Conservation (phyloP, 83 land plant genomes). For the Picea abies region DNA sequence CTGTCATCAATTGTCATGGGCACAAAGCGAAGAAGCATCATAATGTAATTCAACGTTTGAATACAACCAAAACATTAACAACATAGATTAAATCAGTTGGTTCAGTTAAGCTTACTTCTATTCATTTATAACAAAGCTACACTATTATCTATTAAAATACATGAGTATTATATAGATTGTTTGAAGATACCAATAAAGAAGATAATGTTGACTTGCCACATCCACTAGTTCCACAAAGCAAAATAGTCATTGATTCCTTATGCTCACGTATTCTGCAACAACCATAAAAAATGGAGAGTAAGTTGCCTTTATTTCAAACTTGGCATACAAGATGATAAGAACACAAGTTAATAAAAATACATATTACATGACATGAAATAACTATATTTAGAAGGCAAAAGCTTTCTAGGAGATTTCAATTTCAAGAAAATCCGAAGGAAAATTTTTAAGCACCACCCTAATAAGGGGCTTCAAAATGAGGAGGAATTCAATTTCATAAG, state of each 20-base stretch:
- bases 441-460: background rate
- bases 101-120: background rate
- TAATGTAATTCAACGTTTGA: background rate
- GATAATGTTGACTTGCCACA: slow-evolving; percentile 99
- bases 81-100: background rate
- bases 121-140: background rate
- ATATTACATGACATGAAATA: background rate
- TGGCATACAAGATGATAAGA: background rate
- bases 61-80: slow-evolving; percentile 7
- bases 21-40: background rate
- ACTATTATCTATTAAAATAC: background rate
- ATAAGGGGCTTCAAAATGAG: too few relatives aligned
- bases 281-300: background rate
- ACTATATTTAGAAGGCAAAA: background rate
- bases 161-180: background rate
- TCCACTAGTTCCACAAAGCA: slow-evolving; percentile 98
- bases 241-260: slow-evolving; percentile 89
- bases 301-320: background rate
- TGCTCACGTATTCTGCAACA: slow-evolving; percentile 80
- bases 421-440: background rate
- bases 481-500: too few relatives aligned
- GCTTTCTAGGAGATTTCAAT: background rate
- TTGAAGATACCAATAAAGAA: slow-evolving; percentile 81
- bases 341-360: background rate
- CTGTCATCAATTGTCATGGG: background rate